Percentiles rank a stretch among this genome's conserved stretches.
Evolutionary conservation across 225 moss, liverwort and hornwort genomes (phyloP).

Genomic region (Ulota crispa): DNA sequence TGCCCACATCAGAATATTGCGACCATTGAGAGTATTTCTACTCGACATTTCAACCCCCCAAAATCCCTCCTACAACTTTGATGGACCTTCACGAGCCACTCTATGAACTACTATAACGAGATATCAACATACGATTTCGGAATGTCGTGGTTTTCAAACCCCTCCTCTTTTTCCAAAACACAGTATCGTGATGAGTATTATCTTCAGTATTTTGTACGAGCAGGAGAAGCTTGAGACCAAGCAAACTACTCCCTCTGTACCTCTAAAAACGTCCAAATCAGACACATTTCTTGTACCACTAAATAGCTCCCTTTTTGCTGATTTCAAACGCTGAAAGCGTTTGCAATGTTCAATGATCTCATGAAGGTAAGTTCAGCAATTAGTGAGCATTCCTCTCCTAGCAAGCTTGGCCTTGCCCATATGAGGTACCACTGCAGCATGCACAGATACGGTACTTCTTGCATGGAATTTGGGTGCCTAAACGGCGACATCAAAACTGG

Average conservation of each 20-base stretch:
- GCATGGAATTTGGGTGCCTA: no score
- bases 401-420: no score
- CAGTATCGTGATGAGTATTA: background rate
- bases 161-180: background rate
- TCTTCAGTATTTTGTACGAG: background rate
- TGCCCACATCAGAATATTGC: conserved; percentile 15
- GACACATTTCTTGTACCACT: no score
- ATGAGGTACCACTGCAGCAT: no score
- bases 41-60: background rate
- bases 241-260: background rate
- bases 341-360: no score
- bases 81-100: background rate
- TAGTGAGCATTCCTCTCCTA: no score
- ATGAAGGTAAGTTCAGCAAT: no score
- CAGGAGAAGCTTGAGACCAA: background rate
- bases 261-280: no score
- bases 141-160: background rate
- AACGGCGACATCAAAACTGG: no score
- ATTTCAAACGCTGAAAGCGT: no score
- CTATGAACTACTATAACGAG: background rate
- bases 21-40: background rate
- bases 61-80: background rate
- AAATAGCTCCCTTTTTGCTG: no score
- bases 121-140: background rate
- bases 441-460: no score